A percentile compares a stretch with the other conserved stretches of the same genome.
Evolutionary conservation across 2,329 filamentous ascomycete genomes (phyloP).

Genomic region (Aspergillus glaucus): DNA sequence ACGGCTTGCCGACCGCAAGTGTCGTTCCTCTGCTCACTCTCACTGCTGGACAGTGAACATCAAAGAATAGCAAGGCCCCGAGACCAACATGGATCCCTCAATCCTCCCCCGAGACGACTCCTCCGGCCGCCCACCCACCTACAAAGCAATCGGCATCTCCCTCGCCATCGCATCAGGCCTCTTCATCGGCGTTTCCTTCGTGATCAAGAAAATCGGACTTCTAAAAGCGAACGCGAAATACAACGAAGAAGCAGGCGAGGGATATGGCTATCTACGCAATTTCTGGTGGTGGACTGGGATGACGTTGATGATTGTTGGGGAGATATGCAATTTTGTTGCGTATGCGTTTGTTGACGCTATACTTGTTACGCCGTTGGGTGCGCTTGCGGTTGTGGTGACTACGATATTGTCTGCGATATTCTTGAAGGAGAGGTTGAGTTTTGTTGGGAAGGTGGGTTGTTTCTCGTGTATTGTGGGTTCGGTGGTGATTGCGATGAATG

Average conservation of each 20-base stretch:
- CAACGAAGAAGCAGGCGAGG: slow-evolving; percentile 89
- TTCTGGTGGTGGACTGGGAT: slow-evolving; percentile 92
- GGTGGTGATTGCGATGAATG: slow-evolving; percentile 90
- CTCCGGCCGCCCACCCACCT: slow-evolving; percentile 47
- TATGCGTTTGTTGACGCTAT: slow-evolving; percentile 97
- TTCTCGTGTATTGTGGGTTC: slow-evolving; percentile 93
- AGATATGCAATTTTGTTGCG: slow-evolving; percentile 94
- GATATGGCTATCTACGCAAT: slow-evolving; percentile 96
- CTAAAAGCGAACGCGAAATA: slow-evolving; percentile 93
- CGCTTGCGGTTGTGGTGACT: slow-evolving; percentile 85
- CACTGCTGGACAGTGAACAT: slow-evolving; percentile 19
- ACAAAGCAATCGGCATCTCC: slow-evolving; percentile 80
- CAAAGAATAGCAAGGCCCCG: not conserved
- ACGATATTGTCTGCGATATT: slow-evolving; percentile 90
- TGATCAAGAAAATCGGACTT: slow-evolving; percentile 88
- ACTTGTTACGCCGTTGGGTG: slow-evolving; percentile 84
- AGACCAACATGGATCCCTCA: slow-evolving; percentile 37
- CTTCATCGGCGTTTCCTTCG: slow-evolving; percentile 93
- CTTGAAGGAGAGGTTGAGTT: slow-evolving; percentile 87
- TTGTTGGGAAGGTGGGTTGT: slow-evolving; percentile 93
- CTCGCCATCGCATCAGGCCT: slow-evolving; percentile 80
- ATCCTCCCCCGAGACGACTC: slow-evolving; percentile 15
- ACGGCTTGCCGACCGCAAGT: slow-evolving; percentile 11
- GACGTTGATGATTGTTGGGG: slow-evolving; percentile 93
- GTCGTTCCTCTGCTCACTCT: slow-evolving; percentile 6